Evolutionary conservation across 1,284 basidiomycete genomes (phyloP).

Genomic region (Apiotrichum montevideense): DNA sequence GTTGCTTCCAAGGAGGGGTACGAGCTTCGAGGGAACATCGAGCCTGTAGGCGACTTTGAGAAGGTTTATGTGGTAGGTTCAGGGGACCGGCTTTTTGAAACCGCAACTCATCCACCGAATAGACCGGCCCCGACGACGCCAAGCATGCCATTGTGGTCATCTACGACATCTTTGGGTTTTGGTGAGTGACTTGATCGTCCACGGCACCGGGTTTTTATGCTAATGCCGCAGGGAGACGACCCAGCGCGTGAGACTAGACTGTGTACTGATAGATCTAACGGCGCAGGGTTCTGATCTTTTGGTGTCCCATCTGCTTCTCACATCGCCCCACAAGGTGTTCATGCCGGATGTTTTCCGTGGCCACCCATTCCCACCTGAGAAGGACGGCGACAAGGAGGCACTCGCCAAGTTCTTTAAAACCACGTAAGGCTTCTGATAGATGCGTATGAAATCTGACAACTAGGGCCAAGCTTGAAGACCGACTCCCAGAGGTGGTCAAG

Average conservation of each 20-base stretch:
- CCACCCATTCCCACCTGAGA: constrained; percentile 36
- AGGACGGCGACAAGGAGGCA: constrained; percentile 38
- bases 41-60: constrained; percentile 26
- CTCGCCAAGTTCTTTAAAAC: constrained; percentile 35
- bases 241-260: constrained; percentile 18
- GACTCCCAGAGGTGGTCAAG: constrained; percentile 32
- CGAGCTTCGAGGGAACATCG: constrained; percentile 23
- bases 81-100: not conserved
- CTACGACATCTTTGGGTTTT: constrained; percentile 45
- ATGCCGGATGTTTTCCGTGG: constrained; percentile 39
- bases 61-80: constrained; percentile 33
- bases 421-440: constrained; percentile 16
- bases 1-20: constrained; percentile 20
- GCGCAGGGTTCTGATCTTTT: constrained; percentile 36
- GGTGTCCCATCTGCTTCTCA: constrained; percentile 24
- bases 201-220: not conserved
- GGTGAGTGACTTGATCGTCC: constrained; percentile 18
- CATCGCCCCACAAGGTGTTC: constrained; percentile 29
- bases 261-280: not conserved
- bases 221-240: constrained; percentile 38
- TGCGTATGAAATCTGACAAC: not conserved
- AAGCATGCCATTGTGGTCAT: constrained; percentile 36
- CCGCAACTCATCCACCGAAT: not conserved
- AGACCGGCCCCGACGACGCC: constrained; percentile 34
- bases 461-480: constrained; percentile 36